phyloP scores from a whole-genome alignment of 257 asterid genomes.

The Solanum tarapatanum region DNA sequence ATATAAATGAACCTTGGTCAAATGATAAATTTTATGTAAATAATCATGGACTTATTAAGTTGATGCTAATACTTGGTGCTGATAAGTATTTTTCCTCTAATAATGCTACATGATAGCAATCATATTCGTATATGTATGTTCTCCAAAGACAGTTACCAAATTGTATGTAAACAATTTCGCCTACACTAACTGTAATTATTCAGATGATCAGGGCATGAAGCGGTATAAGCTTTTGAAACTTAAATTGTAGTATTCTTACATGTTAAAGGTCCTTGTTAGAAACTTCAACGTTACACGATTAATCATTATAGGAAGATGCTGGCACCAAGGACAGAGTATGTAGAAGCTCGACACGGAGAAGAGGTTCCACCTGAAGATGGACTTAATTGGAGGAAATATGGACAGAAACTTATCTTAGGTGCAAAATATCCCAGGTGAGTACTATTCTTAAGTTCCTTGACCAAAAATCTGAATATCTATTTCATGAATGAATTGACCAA shows the following conservation, averaged over 20 bases:
- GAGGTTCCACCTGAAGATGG: slow-evolving; percentile 18
- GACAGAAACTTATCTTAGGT: slow-evolving; percentile 32
- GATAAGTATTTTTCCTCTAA: neutral
- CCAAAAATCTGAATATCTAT: neutral
- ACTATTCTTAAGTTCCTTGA: neutral
- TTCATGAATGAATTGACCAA: neutral
- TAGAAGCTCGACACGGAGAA: neutral
- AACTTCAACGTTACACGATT: neutral
- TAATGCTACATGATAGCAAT: neutral
- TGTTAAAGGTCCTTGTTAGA: neutral
- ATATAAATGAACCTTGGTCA: neutral
- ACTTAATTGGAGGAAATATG: slow-evolving; percentile 35
- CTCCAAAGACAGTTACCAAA: neutral
- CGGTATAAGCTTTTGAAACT: neutral
- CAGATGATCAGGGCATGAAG: neutral
- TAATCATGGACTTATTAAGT: neutral
- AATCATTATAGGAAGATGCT: neutral
- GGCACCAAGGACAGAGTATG: neutral
- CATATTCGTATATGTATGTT: neutral
- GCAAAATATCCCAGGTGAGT: slow-evolving; percentile 31
- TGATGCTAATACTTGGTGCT: neutral
- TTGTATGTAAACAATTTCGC: neutral
- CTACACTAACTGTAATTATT: neutral
- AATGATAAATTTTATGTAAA: neutral
- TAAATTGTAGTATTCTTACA: neutral